Evolutionary conservation across 108 stramenopile genomes (phyloP), one percentile per base, ranked within the genome.

Genomic region (Chaetoceros muelleri): DNA sequence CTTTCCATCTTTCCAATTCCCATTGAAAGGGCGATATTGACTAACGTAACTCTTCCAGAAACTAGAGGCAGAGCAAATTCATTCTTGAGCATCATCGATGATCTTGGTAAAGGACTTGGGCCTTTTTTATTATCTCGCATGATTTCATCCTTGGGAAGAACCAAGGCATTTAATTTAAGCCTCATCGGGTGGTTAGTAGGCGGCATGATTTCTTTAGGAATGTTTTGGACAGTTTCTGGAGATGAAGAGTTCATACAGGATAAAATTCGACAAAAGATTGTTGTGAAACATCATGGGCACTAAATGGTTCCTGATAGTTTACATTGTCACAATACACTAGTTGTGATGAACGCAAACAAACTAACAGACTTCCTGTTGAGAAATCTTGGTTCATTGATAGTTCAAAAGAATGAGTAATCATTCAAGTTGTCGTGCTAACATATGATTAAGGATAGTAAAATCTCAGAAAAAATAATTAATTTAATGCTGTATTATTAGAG

Each of bases 91-190:
- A 73, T 76, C 22, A 51, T 66, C n/a, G 79, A 80, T 51, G 79
- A 80, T 44, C 60, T 80, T 23, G 79, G 79, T 1, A 80, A 80
- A 30, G 79, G 79, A 16, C 52, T 73, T 20, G 79, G 79, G 0
- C 79, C 79, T 30, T 62, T 62, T 2, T 53, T 73, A 50, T 60
- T 73, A 22, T 72, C 75, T 13, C 24, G 61, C 23, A 57, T 77
- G 2, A 71, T 77, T 23, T 34, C 57, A 10, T 57, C 72, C 29
- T 65, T 70, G n/a, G 68, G 65, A 47, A 54, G 75, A 19, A 62
- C 56, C 60, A 53, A 64, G 25, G 74, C 74, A 20, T 69, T 77
- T 21, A 72, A 66, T 24, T 61, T 73, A 16, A 65, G 68, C 30
- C 30, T 77, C 25, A 34, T 77, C 25, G 75, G 75, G 1, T 77